Base-by-base conservation (phyloP, 441 rosid species). In the Arabidopsis lyrata region DNA sequence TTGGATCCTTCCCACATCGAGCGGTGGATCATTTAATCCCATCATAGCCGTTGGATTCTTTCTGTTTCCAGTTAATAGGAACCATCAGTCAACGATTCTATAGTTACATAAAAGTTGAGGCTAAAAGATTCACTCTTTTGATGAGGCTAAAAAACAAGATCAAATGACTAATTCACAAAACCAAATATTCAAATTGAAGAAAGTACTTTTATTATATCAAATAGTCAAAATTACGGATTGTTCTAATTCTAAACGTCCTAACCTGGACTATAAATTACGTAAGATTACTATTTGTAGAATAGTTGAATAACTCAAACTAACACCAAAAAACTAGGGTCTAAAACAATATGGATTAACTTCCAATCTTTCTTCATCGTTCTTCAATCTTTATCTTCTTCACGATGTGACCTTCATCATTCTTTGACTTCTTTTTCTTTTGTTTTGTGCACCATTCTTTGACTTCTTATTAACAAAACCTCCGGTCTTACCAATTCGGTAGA, bases 1-100 rank as follows among this genome's bases (percentile, higher is more conserved):
- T 73, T 65, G 66, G 59, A 73, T 57, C 29, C n/a, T 48, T 56
- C 47, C 72, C 31, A 64, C 57, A 71, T 20, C 29, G 29, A 18
- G 13, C 54, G 6, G 54, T 34, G 60, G 62, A 62, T 53, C 27
- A 52, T 54, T 32, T 62, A 44, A 63, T 54, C 41, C 8, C 56
- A 41, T 64, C 10, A 20, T 56, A 45, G n/a, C 66, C 65, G 47
- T 36, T 36, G 52, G 77, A 55, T 73, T 48, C 55, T 42, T 24
- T 36, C 32, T 45, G 77, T 35, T 68, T 58, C 57, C 34, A 45
- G 56, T 39, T 39, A 18, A 18, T 50, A 60, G 38, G 13, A 24
- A 36, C 41, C 16, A 70, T 24, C 66, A 49, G 24, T 48, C 39
- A 48, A 48, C n/a, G 49, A 52, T 36, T 27, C 29, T 11, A 36